Conservation (phyloP, 176 grass and related monocot species). For the Triticum monococcum region DNA sequence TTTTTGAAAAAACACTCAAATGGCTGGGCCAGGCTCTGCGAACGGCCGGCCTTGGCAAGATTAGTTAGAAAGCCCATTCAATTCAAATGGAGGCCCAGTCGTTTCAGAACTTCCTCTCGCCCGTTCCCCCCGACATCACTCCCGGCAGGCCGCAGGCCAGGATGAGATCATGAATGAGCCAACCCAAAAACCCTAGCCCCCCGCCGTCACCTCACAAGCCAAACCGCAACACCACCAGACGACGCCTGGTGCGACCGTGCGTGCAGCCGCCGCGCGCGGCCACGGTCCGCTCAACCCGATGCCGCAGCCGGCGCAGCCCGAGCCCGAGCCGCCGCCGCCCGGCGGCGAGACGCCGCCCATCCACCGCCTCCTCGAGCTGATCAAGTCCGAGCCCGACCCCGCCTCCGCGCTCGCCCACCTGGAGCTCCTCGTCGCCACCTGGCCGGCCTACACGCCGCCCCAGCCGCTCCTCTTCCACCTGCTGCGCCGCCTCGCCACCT, state of each 20-base stretch:
- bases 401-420: conserved; percentile 64
- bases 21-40: too few species aligned
- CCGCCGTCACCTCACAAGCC: not conserved
- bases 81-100: not conserved
- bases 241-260: not conserved
- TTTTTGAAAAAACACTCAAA: too few species aligned
- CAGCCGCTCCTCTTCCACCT: conserved; percentile 78
- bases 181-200: not conserved
- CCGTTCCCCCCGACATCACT: not conserved
- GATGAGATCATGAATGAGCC: not conserved
- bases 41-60: too few species aligned
- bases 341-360: conserved; percentile 32
- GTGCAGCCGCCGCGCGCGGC: conserved; percentile 10
- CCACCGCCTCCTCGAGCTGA: conserved; percentile 51
- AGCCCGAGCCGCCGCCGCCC: conserved; percentile 26
- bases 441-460: conserved; percentile 48
- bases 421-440: conserved; percentile 42
- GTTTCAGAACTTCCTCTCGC: not conserved
- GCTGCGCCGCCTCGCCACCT: conserved; percentile 63
- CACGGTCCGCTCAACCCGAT: not conserved
- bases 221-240: not conserved
- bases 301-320: conserved; percentile 21
- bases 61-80: too few species aligned
- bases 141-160: not conserved
- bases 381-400: conserved; percentile 57